Conservation (phyloP, 306 rosid genomes). For the Quercus rubra region DNA sequence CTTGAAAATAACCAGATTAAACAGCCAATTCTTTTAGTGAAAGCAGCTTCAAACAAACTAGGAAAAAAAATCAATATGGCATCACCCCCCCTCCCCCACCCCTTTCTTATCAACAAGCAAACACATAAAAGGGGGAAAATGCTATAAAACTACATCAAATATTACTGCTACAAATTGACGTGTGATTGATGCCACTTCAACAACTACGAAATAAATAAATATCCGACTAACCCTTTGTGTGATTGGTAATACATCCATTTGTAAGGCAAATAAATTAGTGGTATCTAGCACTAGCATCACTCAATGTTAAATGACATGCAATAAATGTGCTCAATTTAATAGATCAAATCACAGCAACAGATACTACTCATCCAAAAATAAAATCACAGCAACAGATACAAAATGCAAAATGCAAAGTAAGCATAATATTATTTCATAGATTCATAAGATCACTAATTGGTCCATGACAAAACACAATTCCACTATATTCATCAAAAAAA, state of each 20-base stretch:
- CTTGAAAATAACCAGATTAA: not conserved
- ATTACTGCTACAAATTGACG: too few relatives aligned
- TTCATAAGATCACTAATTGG: not conserved
- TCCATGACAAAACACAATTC: not conserved
- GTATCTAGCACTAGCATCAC: too few relatives aligned
- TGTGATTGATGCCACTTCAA: too few relatives aligned
- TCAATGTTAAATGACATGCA: too few relatives aligned
- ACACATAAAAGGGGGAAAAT: not conserved
- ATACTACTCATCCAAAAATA: not conserved
- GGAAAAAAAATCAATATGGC: not conserved
- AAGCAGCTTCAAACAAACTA: not conserved
- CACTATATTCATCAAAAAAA: not conserved
- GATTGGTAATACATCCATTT: too few relatives aligned
- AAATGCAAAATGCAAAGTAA: not conserved
- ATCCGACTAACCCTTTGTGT: too few relatives aligned
- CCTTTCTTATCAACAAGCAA: not conserved
- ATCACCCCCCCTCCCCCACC: fast-evolving
- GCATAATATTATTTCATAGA: not conserved
- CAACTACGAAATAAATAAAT: too few relatives aligned
- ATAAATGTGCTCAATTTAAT: not conserved
- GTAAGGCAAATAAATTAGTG: too few relatives aligned
- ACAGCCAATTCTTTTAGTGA: not conserved
- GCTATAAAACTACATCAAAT: too few relatives aligned
- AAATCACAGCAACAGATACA: not conserved
- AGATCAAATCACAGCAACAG: not conserved